Conservation (phyloP, 805 yeast species). For the Brettanomyces bruxellensis region DNA sequence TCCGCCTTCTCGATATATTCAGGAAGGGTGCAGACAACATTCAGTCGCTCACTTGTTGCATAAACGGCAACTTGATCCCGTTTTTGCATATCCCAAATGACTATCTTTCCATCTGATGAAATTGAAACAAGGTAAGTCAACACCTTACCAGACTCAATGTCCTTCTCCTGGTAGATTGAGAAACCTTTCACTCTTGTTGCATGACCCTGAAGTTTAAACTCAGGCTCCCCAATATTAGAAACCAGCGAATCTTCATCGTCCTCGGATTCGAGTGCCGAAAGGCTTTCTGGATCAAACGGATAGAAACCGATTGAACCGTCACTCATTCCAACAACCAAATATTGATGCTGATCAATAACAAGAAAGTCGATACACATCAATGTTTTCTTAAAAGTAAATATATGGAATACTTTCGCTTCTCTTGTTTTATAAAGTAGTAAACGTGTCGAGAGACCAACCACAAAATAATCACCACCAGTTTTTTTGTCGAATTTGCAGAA, state of each 20-base stretch:
- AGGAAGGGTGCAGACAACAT: constrained; percentile 69
- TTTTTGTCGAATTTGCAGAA: constrained; percentile 15
- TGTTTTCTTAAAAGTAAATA: constrained; percentile 40
- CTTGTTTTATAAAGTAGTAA: constrained; percentile 57
- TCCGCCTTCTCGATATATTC: constrained; percentile 70
- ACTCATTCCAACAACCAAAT: constrained; percentile 57
- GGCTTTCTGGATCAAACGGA: constrained; percentile 28
- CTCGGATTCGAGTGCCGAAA: constrained; percentile 8
- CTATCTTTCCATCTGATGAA: constrained; percentile 89
- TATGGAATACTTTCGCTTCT: constrained; percentile 43
- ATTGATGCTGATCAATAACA: constrained; percentile 38
- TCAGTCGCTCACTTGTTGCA: constrained; percentile 83
- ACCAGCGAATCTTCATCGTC: constrained; percentile 7
- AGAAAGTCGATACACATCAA: constrained; percentile 61
- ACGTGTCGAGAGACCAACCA: constrained; percentile 64
- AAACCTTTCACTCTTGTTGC: constrained; percentile 80
- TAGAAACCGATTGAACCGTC: constrained; percentile 64
- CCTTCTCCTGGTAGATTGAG: constrained; percentile 32
- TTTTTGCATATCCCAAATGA: constrained; percentile 68
- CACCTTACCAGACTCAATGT: constrained; percentile 23
- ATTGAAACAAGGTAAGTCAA: constrained; percentile 56
- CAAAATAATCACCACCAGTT: constrained; percentile 62
- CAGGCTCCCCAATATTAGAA: constrained; percentile 28
- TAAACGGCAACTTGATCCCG: constrained; percentile 85
- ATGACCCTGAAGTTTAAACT: constrained; percentile 66